Percentiles rank a stretch among this genome's conserved stretches.
These are phyloP conservation scores for Penicillium flavigenum DNA, from an alignment of 495 filamentous ascomycete species.

Conservation along the genomic window DNA sequence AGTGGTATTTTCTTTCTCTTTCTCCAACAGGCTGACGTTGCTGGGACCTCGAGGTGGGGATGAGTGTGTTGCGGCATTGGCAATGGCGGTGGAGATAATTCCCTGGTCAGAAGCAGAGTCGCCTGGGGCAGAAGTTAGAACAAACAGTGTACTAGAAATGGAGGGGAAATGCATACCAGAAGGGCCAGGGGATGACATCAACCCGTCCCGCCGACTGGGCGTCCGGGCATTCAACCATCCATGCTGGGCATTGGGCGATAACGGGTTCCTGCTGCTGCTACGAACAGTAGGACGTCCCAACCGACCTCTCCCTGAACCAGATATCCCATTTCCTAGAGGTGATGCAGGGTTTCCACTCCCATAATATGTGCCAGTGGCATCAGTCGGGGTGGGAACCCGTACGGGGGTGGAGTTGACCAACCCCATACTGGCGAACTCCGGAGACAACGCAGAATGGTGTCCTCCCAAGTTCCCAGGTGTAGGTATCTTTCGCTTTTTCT, in stretches of 20 bases:
- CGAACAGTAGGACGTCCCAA: conserved; percentile 59
- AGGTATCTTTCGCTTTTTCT: conserved; percentile 98
- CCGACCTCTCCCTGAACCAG: conserved; percentile 76
- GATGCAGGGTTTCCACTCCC: conserved; percentile 52
- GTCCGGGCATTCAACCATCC: conserved; percentile 37
- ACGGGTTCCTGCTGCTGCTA: conserved; percentile 62
- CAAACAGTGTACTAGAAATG: background rate
- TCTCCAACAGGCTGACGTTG: conserved; percentile 74
- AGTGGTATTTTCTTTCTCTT: conserved; percentile 64
- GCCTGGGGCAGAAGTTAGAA: conserved; percentile 26
- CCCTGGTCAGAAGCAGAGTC: conserved; percentile 56
- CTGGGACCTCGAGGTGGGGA: conserved; percentile 61
- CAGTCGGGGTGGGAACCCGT: conserved; percentile 44
- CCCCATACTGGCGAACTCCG: conserved; percentile 62
- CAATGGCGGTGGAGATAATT: conserved; percentile 88
- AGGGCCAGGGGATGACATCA: conserved; percentile 41
- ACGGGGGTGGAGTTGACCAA: conserved; percentile 49
- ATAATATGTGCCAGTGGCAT: conserved; percentile 57
- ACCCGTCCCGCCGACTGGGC: conserved; percentile 38
- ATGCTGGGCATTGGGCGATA: conserved; percentile 47
- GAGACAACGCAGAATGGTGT: conserved; percentile 62
- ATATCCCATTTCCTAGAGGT: conserved; percentile 59
- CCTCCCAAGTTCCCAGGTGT: conserved; percentile 68
- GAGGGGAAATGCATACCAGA: conserved; percentile 31
- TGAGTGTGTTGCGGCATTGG: conserved; percentile 74